Conservation (phyloP, 2,329 filamentous ascomycete species). For the Pyrenophora graminea region DNA sequence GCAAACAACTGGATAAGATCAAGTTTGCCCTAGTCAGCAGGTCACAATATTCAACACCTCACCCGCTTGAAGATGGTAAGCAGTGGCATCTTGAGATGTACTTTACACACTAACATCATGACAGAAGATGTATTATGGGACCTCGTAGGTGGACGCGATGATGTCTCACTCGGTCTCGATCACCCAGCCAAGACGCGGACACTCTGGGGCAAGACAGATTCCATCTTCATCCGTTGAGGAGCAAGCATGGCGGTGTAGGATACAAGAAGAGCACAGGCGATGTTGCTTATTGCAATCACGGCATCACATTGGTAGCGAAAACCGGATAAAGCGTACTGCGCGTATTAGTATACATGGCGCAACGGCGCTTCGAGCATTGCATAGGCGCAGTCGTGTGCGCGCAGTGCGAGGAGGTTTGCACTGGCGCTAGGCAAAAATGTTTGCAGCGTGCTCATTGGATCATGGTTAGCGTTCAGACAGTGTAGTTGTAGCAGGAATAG, state of each 20-base stretch:
- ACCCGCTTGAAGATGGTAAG: conserved; percentile 87
- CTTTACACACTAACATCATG: conserved; percentile 11
- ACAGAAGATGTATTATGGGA: conserved; percentile 54
- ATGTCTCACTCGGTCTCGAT: conserved; percentile 59
- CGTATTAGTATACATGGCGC: conserved; percentile 7
- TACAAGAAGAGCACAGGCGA: conserved; percentile 11
- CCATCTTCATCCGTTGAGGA: conserved; percentile 63
- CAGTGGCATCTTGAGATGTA: no score
- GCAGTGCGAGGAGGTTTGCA: conserved; percentile 6
- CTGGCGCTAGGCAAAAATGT: conserved; percentile 3
- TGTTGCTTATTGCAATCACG: not conserved
- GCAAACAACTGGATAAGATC: conserved; percentile 98
- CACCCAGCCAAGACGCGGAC: conserved; percentile 65
- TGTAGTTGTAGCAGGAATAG: conserved; percentile 9
- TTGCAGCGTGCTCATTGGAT: conserved; percentile 7
- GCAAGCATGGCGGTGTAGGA: conserved; percentile 24
- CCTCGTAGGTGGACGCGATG: conserved; percentile 43
- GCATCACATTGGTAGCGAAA: conserved; percentile 5
- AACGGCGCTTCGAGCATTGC: conserved; percentile 13
- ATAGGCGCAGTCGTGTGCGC: conserved; percentile 11
- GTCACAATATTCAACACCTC: conserved; percentile 72
- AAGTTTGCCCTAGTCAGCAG: conserved; percentile 81
- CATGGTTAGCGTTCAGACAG: conserved; percentile 2
- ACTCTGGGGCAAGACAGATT: conserved; percentile 64
- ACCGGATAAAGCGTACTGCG: conserved; percentile 2